Evolutionary conservation across 2,329 filamentous ascomycete species (phyloP), one percentile per base, ranked within the genome.

Genomic region (Eutypella sp.): DNA sequence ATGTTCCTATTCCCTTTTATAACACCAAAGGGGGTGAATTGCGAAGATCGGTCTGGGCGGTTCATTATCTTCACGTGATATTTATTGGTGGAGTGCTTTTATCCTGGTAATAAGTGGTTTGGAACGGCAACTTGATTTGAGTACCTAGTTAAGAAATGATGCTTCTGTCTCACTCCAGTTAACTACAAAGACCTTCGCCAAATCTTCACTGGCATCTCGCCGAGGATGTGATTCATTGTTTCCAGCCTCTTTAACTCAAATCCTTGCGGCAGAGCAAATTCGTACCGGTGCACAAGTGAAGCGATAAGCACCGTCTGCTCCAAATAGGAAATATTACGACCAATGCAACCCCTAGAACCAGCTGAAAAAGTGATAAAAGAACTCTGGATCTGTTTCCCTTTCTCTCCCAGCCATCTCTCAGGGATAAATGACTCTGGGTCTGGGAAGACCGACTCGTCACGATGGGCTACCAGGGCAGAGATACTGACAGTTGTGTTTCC

Each of bases 291-390:
- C 0, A 75, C 57, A 15, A 74, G 50, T 1, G 65, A 67, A 1
- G 70, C 70, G 15, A 74, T 23, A 2, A 71, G 47, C 5, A 74
- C 65, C 2, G 67, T 67, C 53, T 76, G 71, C 55, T 76, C 72
- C 8, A 76, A 56, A 46, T 73, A 63, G 3, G 59, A 62, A 15
- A 67, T 66, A 25, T 67, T 67, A 24, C 64, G 57, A 1, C 55
- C 55, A 7, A 59, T 57, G 40, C 57, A 59, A 1, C 54, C 52
- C 31, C 55, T 43, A 2, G 54, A 52, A 11, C 57, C 52, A 24
- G 51, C 54, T 11, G 53, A 51, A 46, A 74, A 74, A 1, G 68
- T 58, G 20, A 70, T 54, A 43, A 72, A 67, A 16, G 62, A 65
- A 4, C 62, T 57, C 49, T 68, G 64, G 40, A 69, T 55, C 27